These are phyloP conservation scores for Acer negundo DNA, from an alignment of 345 rosid species.

Conservation along the genomic window DNA sequence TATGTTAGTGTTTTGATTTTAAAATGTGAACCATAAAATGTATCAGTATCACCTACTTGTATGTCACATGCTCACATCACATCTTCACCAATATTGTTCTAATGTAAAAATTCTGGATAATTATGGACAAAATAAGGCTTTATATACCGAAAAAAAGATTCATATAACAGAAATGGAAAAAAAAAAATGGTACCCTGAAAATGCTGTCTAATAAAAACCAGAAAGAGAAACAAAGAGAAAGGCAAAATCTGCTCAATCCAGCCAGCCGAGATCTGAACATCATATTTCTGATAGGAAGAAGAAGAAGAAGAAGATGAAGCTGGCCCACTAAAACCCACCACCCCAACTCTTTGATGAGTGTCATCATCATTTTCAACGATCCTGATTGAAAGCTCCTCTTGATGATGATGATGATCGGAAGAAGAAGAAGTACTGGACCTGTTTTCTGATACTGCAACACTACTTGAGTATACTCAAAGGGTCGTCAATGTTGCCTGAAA, in stretches of 20 bases:
- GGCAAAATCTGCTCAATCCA: slow-evolving; percentile 99
- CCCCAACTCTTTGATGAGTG: not conserved
- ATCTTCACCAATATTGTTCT: too few relatives aligned
- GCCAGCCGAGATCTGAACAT: slow-evolving; percentile 96
- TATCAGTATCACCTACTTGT: too few relatives aligned
- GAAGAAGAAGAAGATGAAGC: not conserved
- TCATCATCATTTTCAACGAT: not conserved
- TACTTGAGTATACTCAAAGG: not conserved
- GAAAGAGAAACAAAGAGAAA: slow-evolving; percentile 91
- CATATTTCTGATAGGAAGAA: slow-evolving; percentile 94
- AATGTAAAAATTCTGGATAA: too few relatives aligned
- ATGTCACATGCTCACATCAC: too few relatives aligned
- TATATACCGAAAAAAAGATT: too few relatives aligned
- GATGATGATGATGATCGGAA: not conserved
- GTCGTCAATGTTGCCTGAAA: not conserved
- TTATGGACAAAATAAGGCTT: too few relatives aligned
- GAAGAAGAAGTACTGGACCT: not conserved
- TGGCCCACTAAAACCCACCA: not conserved
- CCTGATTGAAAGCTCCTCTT: not conserved
- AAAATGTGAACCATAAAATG: too few relatives aligned
- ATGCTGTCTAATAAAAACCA: slow-evolving; percentile 98
- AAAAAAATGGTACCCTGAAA: slow-evolving; percentile 65
- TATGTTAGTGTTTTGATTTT: too few relatives aligned
- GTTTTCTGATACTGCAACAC: too few relatives aligned
- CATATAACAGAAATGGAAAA: too few relatives aligned